These are phyloP conservation scores for Fusarium sp. DNA, from an alignment of 2,329 filamentous ascomycete genomes.

Conservation along the genomic window DNA sequence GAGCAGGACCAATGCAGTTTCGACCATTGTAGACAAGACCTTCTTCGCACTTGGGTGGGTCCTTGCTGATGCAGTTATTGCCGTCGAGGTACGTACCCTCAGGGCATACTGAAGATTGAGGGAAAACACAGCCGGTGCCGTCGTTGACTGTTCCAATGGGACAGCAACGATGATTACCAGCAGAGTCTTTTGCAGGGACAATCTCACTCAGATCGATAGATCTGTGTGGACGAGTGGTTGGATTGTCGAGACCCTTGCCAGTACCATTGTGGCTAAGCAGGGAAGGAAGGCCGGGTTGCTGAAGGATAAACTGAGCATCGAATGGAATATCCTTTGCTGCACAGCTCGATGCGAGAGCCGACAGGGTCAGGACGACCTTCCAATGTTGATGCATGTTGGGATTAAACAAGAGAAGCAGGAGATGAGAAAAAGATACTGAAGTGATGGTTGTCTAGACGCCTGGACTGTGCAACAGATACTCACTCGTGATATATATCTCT, in stretches of 20 bases:
- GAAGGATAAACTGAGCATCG: conserved; percentile 7
- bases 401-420: neutral
- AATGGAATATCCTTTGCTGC: conserved; percentile 4
- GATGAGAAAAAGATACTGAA: neutral
- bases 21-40: conserved; percentile 14
- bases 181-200: conserved; percentile 5
- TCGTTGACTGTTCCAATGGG: conserved; percentile 32
- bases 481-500: neutral
- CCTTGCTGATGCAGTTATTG: conserved; percentile 23
- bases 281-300: neutral
- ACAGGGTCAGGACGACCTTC: conserved; percentile 2
- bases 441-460: neutral
- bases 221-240: neutral
- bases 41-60: conserved; percentile 5
- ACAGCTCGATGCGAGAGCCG: neutral
- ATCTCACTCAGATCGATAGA: conserved; percentile 20
- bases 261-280: neutral
- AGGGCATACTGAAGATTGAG: conserved; percentile 26
- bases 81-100: conserved; percentile 22
- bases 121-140: conserved; percentile 29
- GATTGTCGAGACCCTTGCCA: neutral
- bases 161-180: conserved; percentile 19
- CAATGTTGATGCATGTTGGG: conserved; percentile 2
- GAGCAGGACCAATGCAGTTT: neutral
- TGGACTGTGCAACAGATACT: neutral